Evolutionary conservation across 768 basidiomycete species (phyloP), one percentile per base, ranked within the genome.

Genomic region (Clathrus columnatus): DNA sequence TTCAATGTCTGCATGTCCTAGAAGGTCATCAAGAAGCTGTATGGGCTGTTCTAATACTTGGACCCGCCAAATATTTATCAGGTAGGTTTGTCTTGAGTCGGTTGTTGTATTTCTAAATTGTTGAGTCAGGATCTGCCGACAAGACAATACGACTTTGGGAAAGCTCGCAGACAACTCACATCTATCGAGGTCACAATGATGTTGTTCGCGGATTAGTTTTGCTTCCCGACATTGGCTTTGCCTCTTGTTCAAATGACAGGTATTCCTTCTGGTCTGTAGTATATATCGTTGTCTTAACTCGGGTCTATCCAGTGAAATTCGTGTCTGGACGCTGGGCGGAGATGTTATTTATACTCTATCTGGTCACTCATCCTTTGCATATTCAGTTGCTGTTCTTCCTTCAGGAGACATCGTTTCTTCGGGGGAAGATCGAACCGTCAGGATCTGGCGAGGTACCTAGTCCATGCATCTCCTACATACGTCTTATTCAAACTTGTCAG

Each of bases 351-450:
- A 86, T 64, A 81, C 83, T 0, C 70, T 98, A n/a, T 84, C 87
- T 4, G 96, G 93, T 1, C 96, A 98, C 67, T 95, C 93, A 1
- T 96, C 93, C 20, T 99, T 97, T 67, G 91, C 98, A 14, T 99
- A 98, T 72, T 85, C 87, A 55, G 68, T 99, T 14, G 80, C 88
- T 0, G 79, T 89, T 18, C 76, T 97, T 18, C 86, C 92, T 1
- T 82, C 71, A 58, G 89, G 94, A 18, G 83, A 86, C 60, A 76
- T 93, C 20, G 83, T 95, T 7, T 91, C 88, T n/a, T 82, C 84
- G 30, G 92, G 95, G 6, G 96, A 99, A 71, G 96, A 99, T 69
- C 84, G 95, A 48, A 87, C 87, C 3, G 82, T 95, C 49, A 80
- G 95, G 20, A 75, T 98, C 30, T 99, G 96, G 96, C 79, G 80